Percentiles rank a stretch among this genome's conserved stretches.
Conservation (phyloP, 768 basidiomycete genomes). For the Hypholoma sublateritium region DNA sequence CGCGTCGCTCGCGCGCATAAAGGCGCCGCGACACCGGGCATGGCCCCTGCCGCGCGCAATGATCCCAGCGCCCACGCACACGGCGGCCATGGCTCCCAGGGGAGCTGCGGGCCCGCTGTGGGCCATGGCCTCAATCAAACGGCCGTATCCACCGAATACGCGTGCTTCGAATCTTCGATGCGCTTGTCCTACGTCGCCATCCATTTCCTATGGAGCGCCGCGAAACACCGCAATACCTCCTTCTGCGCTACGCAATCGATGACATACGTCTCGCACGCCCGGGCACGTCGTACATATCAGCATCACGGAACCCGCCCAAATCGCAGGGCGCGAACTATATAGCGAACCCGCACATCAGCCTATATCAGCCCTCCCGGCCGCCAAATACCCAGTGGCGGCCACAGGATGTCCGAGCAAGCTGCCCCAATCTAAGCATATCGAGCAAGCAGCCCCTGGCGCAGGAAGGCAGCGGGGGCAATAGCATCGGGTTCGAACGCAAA, state of each 20-base stretch:
- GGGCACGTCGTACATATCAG: background rate
- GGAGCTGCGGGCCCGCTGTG: too few relatives aligned
- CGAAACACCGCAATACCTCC: background rate
- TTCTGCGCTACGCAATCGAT: background rate
- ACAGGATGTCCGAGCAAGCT: background rate
- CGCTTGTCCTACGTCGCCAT: too few relatives aligned
- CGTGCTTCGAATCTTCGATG: background rate
- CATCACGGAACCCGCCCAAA: too few relatives aligned
- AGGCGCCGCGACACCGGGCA: background rate
- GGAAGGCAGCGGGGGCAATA: too few relatives aligned
- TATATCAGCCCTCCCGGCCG: background rate
- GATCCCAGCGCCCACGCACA: too few relatives aligned
- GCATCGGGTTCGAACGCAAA: background rate
- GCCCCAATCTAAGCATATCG: background rate
- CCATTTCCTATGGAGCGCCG: background rate
- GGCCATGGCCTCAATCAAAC: too few relatives aligned
- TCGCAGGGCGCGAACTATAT: too few relatives aligned
- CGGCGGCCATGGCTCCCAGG: background rate
- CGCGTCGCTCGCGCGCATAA: background rate
- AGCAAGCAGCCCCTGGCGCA: too few relatives aligned
- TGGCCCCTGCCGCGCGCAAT: background rate
- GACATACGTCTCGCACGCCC: background rate
- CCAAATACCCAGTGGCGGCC: background rate
- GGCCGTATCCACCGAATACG: background rate
- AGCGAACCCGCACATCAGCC: background rate